Evolutionary conservation across 2,329 filamentous ascomycete species (phyloP), one percentile per base, ranked within the genome.

Genomic region (Scytalidium lignicola): DNA sequence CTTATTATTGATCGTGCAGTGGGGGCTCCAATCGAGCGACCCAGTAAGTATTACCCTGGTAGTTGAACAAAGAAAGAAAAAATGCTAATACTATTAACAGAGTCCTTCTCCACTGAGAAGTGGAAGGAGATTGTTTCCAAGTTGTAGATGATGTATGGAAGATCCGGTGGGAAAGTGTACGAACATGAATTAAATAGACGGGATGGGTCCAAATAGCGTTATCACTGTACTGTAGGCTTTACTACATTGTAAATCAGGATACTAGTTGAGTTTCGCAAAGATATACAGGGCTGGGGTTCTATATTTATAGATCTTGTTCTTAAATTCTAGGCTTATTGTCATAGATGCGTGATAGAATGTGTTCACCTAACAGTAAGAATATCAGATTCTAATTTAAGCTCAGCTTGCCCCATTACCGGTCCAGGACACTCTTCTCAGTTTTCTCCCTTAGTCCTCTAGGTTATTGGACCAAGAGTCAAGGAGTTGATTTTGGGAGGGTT

Each of bases 1-100:
- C 83, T 99, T 71, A 99, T 99, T 82, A 96, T 99, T 68, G 93
- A 99, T 83, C 92, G 93, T 70, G 93, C 92, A 62, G 82, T 96
- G 61, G 93, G 93, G 70, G 88, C 90, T 62, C 93, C 93, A 62
- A 99, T 99, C 66, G 93, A 99, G 86, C 82, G 93, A 61, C 93
- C 93, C 74, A 99, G 32, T 37, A 37, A 9, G 32, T 37, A 37
- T 17, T 15, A 37, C 15, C 32, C 32, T 37, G n/a, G 32, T 9
- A 5, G 15, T 37, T 37, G n/a, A n/a, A n/a, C n/a, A n/a, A n/a
- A 15, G 7, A n/a, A 37, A 13, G 4, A 8, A 37, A 15, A 5
- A 37, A 17, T 37, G 15, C 32, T 37, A 37, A 37, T 37, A n/a
- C 32, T 17, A 5, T n/a, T 17, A 4, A n/a, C 32, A 37, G 32